Conservation (phyloP, 108 stramenopile species). For the Nitzschia sp. region DNA sequence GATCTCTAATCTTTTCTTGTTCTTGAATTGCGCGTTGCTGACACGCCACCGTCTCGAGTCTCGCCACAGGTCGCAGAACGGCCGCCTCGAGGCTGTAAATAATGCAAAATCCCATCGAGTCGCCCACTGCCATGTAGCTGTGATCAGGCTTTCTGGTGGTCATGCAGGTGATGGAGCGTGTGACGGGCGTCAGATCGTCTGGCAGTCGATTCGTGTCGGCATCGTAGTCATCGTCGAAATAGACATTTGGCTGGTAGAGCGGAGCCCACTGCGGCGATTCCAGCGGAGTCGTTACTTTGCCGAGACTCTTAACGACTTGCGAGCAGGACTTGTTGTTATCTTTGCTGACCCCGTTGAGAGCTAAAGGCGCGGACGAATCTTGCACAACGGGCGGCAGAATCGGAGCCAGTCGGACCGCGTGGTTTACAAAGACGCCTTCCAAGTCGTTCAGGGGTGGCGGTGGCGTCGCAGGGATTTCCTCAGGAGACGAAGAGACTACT, state of each 20-base stretch:
- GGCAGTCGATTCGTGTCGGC: constrained; percentile 9
- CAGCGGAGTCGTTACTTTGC: background rate
- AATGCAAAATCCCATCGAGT: constrained; percentile 49
- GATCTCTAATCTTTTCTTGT: constrained; percentile 29
- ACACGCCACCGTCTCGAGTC: constrained; percentile 41
- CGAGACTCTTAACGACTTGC: background rate
- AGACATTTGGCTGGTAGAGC: constrained; percentile 29
- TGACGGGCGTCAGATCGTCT: constrained; percentile 27
- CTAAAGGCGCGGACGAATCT: too few species aligned
- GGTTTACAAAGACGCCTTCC: constrained; percentile 32
- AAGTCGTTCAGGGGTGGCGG: constrained; percentile 18
- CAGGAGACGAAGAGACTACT: background rate
- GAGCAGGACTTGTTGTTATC: background rate
- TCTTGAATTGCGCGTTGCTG: constrained; percentile 25
- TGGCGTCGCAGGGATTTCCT: constrained; percentile 4
- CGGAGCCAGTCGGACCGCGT: constrained; percentile 31
- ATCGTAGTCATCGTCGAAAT: constrained; percentile 40
- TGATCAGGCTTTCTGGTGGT: constrained; percentile 34
- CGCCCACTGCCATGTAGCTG: constrained; percentile 46
- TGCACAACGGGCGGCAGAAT: constrained; percentile 21
- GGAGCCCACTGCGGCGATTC: constrained; percentile 27
- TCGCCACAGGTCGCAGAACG: constrained; percentile 31
- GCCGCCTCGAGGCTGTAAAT: constrained; percentile 37
- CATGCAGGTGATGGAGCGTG: constrained; percentile 29
- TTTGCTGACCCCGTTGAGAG: background rate